A percentile compares a stretch with the other conserved stretches of the same genome.
Evolutionary conservation across 2,329 filamentous ascomycete species (phyloP).

Genomic region (Aaosphaeria pasadenensis): DNA sequence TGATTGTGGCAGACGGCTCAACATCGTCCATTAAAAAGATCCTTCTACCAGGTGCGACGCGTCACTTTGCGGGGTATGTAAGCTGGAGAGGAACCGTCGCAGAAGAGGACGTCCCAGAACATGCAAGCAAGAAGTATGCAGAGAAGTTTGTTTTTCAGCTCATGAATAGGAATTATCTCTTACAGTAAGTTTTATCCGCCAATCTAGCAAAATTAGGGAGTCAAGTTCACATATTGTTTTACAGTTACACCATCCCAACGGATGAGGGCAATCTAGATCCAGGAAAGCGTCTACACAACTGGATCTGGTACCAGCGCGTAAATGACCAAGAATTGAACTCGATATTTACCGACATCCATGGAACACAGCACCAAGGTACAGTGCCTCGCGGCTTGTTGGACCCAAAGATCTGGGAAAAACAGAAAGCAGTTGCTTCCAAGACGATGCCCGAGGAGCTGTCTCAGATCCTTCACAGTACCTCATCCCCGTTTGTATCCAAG

Average conservation of each 20-base stretch:
- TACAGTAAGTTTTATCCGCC: neutral
- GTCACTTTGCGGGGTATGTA: conserved; percentile 7
- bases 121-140: conserved; percentile 1
- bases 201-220: neutral
- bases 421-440: conserved; percentile 21
- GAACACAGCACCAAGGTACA: conserved; percentile 7
- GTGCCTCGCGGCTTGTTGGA: conserved; percentile 3
- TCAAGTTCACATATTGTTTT: neutral
- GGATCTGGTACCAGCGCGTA: conserved; percentile 43
- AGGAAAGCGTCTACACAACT: conserved; percentile 41
- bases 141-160: conserved; percentile 1
- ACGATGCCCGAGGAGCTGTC: conserved; percentile 33
- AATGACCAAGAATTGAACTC: conserved; percentile 29
- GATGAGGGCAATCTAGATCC: conserved; percentile 30
- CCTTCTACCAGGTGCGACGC: conserved; percentile 1
- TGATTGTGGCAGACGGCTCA: conserved; percentile 8
- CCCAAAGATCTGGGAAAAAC: conserved; percentile 2
- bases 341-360: conserved; percentile 40
- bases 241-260: conserved; percentile 39
- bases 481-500: conserved; percentile 40
- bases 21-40: conserved; percentile 4
- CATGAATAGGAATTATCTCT: conserved; percentile 1
- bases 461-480: conserved; percentile 34
- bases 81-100: conserved; percentile 7
- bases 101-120: neutral